Conservation (phyloP, 2,329 filamentous ascomycete genomes). For the Fusarium clavum region DNA sequence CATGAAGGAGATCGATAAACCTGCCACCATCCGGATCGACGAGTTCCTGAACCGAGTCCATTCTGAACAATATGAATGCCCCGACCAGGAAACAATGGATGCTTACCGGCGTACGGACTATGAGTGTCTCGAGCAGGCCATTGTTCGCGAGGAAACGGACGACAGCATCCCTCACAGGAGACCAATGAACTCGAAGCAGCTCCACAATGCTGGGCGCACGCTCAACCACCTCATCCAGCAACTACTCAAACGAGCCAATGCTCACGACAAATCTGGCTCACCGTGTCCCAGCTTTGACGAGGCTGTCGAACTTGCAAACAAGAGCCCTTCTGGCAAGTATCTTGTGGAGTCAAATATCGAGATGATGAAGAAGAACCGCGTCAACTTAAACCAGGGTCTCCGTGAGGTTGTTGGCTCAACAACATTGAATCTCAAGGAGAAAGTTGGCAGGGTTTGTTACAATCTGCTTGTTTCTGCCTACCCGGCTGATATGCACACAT, state of each 20-base stretch:
- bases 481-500: slow-evolving; percentile 75
- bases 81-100: slow-evolving; percentile 38
- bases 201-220: slow-evolving; percentile 45
- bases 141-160: slow-evolving; percentile 47
- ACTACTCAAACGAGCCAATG: slow-evolving; percentile 47
- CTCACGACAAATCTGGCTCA: slow-evolving; percentile 35
- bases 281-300: slow-evolving; percentile 48
- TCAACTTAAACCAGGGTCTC: slow-evolving; percentile 47
- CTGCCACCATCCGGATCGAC: slow-evolving; percentile 45
- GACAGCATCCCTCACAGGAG: slow-evolving; percentile 32
- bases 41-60: slow-evolving; percentile 46
- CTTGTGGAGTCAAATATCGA: slow-evolving; percentile 46
- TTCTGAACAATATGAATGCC: slow-evolving; percentile 47
- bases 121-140: slow-evolving; percentile 47
- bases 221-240: slow-evolving; percentile 47
- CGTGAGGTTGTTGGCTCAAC: slow-evolving; percentile 45
- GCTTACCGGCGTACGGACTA: slow-evolving; percentile 45
- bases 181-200: slow-evolving; percentile 43
- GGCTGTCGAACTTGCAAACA: slow-evolving; percentile 41
- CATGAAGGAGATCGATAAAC: slow-evolving; percentile 52
- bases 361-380: slow-evolving; percentile 43
- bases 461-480: slow-evolving; percentile 73
- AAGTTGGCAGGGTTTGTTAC: slow-evolving; percentile 63
- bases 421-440: slow-evolving; percentile 48
- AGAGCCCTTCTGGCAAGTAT: slow-evolving; percentile 38